phyloP scores from a whole-genome alignment of 495 filamentous ascomycete genomes.

The Cenococcum geophilum region DNA sequence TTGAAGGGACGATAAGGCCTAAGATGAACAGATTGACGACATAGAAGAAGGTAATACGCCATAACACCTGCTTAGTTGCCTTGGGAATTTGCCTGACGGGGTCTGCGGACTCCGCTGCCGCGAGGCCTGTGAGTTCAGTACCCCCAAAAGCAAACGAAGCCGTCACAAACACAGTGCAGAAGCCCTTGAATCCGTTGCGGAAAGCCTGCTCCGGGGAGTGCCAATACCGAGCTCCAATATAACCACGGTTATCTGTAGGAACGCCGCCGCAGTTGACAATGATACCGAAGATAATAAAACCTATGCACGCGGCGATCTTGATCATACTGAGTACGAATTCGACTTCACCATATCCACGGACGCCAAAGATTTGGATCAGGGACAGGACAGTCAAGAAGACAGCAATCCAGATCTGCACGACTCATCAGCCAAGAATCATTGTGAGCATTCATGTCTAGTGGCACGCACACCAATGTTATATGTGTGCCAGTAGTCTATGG shows the following conservation, averaged over 20 bases:
- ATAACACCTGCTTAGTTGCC: slow-evolving; percentile 29
- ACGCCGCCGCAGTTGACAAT: slow-evolving; percentile 35
- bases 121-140: slow-evolving; percentile 49
- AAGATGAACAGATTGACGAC: slow-evolving; percentile 67
- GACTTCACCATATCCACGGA: slow-evolving; percentile 50
- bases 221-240: slow-evolving; percentile 46
- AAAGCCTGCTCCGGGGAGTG: slow-evolving; percentile 52
- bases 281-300: slow-evolving; percentile 42
- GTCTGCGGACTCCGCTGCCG: slow-evolving; percentile 44
- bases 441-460: background rate
- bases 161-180: slow-evolving; percentile 62
- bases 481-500: slow-evolving; percentile 53
- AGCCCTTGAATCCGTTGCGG: slow-evolving; percentile 62
- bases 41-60: slow-evolving; percentile 60
- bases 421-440: background rate
- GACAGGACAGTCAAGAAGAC: slow-evolving; percentile 44
- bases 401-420: slow-evolving; percentile 39
- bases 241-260: slow-evolving; percentile 35
- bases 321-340: slow-evolving; percentile 48
- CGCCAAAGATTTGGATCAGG: slow-evolving; percentile 44
- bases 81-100: slow-evolving; percentile 36
- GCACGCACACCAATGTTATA: slow-evolving; percentile 41
- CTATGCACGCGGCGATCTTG: slow-evolving; percentile 47
- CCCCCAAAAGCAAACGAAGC: slow-evolving; percentile 64
- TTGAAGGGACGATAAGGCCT: slow-evolving; percentile 60